A percentile compares a stretch with the other conserved stretches of the same genome.
Evolutionary conservation across 23 red algal species (phyloP).

Genomic region (Chondrus crispus): DNA sequence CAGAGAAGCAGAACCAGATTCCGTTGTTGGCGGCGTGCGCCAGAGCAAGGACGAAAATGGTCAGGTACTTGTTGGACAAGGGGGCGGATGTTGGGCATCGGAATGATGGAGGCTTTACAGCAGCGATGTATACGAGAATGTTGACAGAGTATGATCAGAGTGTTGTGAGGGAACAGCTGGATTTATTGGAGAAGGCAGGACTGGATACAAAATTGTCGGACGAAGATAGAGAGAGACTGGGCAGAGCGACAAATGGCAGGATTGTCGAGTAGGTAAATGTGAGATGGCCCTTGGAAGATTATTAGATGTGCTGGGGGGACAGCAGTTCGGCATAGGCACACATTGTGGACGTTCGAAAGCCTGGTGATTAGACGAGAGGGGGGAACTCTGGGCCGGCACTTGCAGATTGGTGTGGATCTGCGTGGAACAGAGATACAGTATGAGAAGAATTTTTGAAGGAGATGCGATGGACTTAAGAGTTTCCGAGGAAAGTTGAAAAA

Average conservation of each 20-base stretch:
- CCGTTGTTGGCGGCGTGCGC: constrained; percentile 71
- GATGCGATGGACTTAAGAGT: too few relatives aligned
- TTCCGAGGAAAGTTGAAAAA: too few relatives aligned
- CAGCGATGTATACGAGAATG: constrained; percentile 71
- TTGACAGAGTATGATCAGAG: constrained; percentile 32
- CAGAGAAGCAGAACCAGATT: constrained; percentile 75
- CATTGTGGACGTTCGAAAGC: too few relatives aligned
- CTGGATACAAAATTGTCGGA: not conserved
- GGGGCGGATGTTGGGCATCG: constrained; percentile 67
- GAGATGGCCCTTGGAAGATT: too few relatives aligned
- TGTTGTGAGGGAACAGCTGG: constrained; percentile 48
- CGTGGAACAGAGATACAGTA: too few relatives aligned
- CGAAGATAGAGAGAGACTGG: constrained; percentile 18
- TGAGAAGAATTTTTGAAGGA: too few relatives aligned
- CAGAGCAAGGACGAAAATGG: constrained; percentile 49
- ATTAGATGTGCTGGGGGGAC: too few relatives aligned
- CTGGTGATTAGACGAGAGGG: too few relatives aligned
- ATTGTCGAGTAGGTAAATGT: constrained; percentile 26
- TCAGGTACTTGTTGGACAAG: constrained; percentile 34
- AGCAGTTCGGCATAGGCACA: too few relatives aligned
- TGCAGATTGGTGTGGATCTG: too few relatives aligned
- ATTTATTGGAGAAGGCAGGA: constrained; percentile 53
- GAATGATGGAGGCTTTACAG: constrained; percentile 76
- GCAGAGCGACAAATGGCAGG: constrained; percentile 14
- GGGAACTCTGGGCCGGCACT: too few relatives aligned